Evolutionary conservation across 805 yeast genomes (phyloP), one percentile per base, ranked within the genome.

Genomic region (Sungouiozyma ichnusensis): DNA sequence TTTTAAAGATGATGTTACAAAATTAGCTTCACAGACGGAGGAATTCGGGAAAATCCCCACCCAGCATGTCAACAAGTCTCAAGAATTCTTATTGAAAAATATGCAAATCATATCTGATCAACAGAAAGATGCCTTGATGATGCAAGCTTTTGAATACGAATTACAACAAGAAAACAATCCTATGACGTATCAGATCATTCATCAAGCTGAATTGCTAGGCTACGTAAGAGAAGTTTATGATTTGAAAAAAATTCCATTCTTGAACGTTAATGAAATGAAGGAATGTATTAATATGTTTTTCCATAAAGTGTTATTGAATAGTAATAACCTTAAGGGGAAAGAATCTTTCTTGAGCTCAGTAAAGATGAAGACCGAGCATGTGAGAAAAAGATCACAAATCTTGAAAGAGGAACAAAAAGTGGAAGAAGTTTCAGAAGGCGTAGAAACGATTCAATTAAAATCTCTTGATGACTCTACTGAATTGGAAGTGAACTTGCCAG

Each of bases 111-210:
- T 88, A 39, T 76, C 77, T 3, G 86, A 81, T 49, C 79, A 79
- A 47, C 97, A 92, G 58, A 86, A 88, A 57, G 97, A 92, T 61
- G 85, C 95, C 0, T 74, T 92, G 45, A 69, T 88, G 58, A 88
- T 90, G 96, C 80, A 81, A 16, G 94, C 97, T 0, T 92, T 92
- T 61, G 94, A 90, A 54, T 68, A 70, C 43, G 85, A 86, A 58
- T 76, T 72, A 13, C 81, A 78, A 16, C 72, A 85, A 38, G 37
- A 37, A 16, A 37, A 40, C 7, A 31, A 39, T 9, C 20, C n/a
- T 2, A 58, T 61, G 5, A 77, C 95, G 8, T 72, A 71, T 46
- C 81, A 76, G 45, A 74, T 78, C n/a, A 79, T 90, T 36, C 81
- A 77, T 59, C 92, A 85, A 54, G 80, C 95, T 1, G 73, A 85